Conservation (phyloP, 176 grass and related monocot genomes). For the Lolium multiflorum region DNA sequence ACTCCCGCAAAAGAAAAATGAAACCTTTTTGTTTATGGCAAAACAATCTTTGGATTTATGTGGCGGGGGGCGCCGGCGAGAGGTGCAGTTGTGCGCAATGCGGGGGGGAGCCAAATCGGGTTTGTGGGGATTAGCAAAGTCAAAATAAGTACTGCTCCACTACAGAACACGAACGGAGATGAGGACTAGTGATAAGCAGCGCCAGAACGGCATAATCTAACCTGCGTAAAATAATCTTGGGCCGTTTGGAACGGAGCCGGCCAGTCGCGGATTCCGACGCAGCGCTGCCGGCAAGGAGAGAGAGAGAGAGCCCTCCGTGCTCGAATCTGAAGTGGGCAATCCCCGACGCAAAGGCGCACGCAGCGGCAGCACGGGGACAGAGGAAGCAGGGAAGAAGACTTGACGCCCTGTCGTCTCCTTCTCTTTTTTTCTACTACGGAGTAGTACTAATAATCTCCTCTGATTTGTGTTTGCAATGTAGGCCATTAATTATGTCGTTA, state of each 20-base stretch:
- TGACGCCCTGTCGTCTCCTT: slow-evolving; percentile 10
- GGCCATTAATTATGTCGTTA: slow-evolving; percentile 40
- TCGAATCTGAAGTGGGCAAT: slow-evolving; percentile 53
- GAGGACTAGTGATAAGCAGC: not conserved
- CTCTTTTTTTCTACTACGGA: not conserved
- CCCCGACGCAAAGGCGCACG: slow-evolving; percentile 47
- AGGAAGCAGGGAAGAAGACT: slow-evolving; percentile 53
- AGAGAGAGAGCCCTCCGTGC: not conserved
- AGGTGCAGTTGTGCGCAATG: slow-evolving; percentile 41
- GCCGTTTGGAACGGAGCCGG: slow-evolving; percentile 36
- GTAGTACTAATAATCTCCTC: too few relatives aligned
- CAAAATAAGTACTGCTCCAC: slow-evolving; percentile 3
- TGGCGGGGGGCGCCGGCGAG: slow-evolving; percentile 19
- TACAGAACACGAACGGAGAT: not conserved
- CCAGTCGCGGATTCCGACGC: slow-evolving; percentile 44
- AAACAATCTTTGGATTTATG: not conserved
- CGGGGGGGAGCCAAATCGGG: slow-evolving; percentile 49
- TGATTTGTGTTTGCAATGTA: slow-evolving; percentile 24
- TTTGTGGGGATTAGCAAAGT: slow-evolving; percentile 53
- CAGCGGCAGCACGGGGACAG: slow-evolving; percentile 49
- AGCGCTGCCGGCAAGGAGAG: not conserved
- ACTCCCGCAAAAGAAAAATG: not conserved
- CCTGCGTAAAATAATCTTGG: slow-evolving; percentile 49
- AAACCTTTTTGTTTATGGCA: not conserved
- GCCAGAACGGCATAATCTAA: slow-evolving; percentile 29